Evolutionary conservation across 2,329 filamentous ascomycete genomes (phyloP), one percentile per base, ranked within the genome.

Genomic region (Nigrospora osmanthi): DNA sequence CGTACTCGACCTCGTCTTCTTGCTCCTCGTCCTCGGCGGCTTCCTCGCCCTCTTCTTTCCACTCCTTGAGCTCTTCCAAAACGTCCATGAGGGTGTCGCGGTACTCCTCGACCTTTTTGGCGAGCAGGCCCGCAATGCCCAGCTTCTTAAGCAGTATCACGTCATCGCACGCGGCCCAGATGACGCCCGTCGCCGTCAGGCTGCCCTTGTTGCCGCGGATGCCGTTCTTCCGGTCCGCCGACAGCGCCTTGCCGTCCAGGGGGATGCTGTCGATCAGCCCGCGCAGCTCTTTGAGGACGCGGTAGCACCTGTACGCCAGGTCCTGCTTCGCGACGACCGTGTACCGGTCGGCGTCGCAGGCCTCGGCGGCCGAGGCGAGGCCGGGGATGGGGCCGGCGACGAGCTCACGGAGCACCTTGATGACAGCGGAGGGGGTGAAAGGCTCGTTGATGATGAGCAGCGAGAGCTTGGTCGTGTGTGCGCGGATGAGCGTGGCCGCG

Each of bases 391-490:
- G 80, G 0, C 81, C 81, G 12, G 78, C 73, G 17, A 83, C 75
- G n/a, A 95, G 73, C 47, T 89, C 81, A 32, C 78, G 74, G 5
- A 96, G 68, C 13, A 94, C 80, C 19, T 76, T 81, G 11, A 66
- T 68, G 32, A 95, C 73, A 6, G 88, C 90, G 1, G 83, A 81
- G 0, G 87, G 82, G 0, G 89, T 93, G 54, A 95, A 94, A 1
- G 91, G 90, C 15, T 87, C 78, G 57, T 87, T 95, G 57, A 94
- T 85, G 2, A 93, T 78, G 12, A 97, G 76, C 1, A 96, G 81
- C 0, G 87, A 91, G 23, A 96, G 74, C 51, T 95, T 95, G 6
- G 89, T 95, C 2, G 83, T 79, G 59, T 96, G 89, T 0, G 89
- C 87, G 60, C 80, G 83, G 47, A 95, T 79, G 6, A 94, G 73